These are phyloP conservation scores for Ormosia semicastrata DNA, from an alignment of 306 rosid species.

Conservation along the genomic window DNA sequence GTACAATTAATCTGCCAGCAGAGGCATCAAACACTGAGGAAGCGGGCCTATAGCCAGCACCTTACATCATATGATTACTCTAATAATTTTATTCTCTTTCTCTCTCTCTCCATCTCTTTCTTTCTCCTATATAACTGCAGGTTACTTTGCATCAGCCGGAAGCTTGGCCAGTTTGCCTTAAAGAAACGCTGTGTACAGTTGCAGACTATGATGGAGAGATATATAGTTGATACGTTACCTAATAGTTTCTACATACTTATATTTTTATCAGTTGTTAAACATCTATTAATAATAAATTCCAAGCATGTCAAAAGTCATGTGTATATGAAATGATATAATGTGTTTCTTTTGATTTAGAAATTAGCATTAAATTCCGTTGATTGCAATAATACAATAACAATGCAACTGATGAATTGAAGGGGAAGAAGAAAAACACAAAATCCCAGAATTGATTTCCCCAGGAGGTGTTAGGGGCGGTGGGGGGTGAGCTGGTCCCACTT, in stretches of 20 bases:
- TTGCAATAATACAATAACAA: neutral
- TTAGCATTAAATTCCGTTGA: neutral
- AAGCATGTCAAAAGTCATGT: neutral
- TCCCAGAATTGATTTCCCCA: slow-evolving; percentile 21
- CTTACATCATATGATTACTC: slow-evolving; percentile 50
- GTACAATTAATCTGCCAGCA: slow-evolving; percentile 49
- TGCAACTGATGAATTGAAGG: neutral
- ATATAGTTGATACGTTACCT: neutral
- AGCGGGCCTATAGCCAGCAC: slow-evolving; percentile 39
- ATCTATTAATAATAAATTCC: no score
- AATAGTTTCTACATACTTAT: neutral
- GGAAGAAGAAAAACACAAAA: neutral
- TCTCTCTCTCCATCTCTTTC: neutral
- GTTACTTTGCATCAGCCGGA: slow-evolving; percentile 25
- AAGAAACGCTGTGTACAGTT: slow-evolving; percentile 2
- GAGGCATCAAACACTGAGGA: slow-evolving; percentile 51
- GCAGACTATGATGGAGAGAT: neutral
- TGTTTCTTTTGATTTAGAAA: neutral
- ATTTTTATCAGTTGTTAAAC: neutral
- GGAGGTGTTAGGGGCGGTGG: slow-evolving; percentile 37
- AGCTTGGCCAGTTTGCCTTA: slow-evolving; percentile 2
- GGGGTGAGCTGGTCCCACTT: slow-evolving; percentile 41
- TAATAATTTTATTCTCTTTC: slow-evolving; percentile 14
- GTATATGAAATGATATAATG: neutral
- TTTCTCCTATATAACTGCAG: slow-evolving; percentile 22